phyloP scores from a whole-genome alignment of 192 early-diverging fungal species.

The Helicostylum pulchrum region DNA sequence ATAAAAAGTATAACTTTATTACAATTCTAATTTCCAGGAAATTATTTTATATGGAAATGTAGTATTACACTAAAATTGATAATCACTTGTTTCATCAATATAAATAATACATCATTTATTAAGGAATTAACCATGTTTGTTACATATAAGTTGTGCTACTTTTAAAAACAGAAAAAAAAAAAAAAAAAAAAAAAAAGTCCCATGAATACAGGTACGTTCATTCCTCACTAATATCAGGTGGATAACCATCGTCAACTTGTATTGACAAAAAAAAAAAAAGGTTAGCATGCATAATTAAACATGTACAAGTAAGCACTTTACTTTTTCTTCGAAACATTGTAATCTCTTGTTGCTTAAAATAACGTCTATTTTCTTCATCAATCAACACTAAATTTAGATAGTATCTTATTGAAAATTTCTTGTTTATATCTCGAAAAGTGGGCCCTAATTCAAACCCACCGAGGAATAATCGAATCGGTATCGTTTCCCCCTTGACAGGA shows the following conservation, averaged over 20 bases:
- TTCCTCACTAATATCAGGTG: constrained; percentile 2
- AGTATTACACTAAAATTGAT: too few relatives aligned
- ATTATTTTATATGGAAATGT: too few relatives aligned
- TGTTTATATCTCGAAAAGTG: constrained; percentile 96
- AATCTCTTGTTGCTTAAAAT: constrained; percentile 99
- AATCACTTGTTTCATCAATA: too few relatives aligned
- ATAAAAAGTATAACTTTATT: too few relatives aligned
- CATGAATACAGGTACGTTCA: too few relatives aligned
- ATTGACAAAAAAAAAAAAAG: background rate
- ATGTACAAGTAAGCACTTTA: constrained; percentile 7
- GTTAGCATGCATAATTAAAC: too few relatives aligned
- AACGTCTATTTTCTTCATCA: constrained; percentile 97
- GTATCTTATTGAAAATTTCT: constrained; percentile 98
- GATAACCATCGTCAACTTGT: constrained; percentile 15
- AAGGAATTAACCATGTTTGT: too few relatives aligned
- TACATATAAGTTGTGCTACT: background rate
- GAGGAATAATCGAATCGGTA: constrained; percentile 96
- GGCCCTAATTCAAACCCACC: constrained; percentile 97
- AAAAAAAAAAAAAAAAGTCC: too few relatives aligned
- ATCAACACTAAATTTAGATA: constrained; percentile 97
- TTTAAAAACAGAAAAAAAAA: too few relatives aligned
- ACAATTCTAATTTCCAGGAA: too few relatives aligned
- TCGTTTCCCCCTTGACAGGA: constrained; percentile 93
- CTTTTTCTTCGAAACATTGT: constrained; percentile 69
- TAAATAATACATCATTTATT: too few relatives aligned